These are phyloP conservation scores for Xanthoconium purpureum DNA, from an alignment of 768 basidiomycete species.

Conservation along the genomic window DNA sequence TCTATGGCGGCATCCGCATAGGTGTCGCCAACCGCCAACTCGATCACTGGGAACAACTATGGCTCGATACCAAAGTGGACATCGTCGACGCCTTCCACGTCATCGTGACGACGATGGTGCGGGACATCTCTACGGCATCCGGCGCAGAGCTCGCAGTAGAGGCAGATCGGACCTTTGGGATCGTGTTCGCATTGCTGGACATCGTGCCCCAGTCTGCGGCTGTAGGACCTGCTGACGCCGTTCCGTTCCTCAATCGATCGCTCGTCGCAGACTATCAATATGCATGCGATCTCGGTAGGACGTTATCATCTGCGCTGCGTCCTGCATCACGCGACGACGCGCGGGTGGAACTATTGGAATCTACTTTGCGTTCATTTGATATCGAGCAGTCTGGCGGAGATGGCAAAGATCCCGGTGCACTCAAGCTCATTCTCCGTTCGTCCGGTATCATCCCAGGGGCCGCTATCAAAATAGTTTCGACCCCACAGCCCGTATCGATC, in stretches of 20 bases:
- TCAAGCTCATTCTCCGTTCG: conserved; percentile 62
- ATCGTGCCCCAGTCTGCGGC: conserved; percentile 28
- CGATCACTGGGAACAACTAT: conserved; percentile 69
- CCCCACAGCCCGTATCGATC: conserved; percentile 19
- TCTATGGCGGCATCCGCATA: conserved; percentile 54
- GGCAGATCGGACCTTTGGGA: conserved; percentile 53
- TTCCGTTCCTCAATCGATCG: conserved; percentile 64
- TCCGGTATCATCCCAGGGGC: conserved; percentile 44
- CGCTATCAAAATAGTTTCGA: conserved; percentile 27
- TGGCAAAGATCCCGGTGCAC: conserved; percentile 48
- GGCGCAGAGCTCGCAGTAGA: conserved; percentile 44
- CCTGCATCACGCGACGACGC: conserved; percentile 53
- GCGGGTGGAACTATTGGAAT: conserved; percentile 55
- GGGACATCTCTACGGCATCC: conserved; percentile 43
- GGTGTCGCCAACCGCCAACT: conserved; percentile 30
- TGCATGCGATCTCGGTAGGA: conserved; percentile 54
- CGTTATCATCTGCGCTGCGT: conserved; percentile 44
- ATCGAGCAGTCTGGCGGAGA: conserved; percentile 8
- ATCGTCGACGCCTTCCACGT: conserved; percentile 69
- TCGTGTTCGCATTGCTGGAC: conserved; percentile 58
- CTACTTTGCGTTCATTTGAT: conserved; percentile 44
- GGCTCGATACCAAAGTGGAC: conserved; percentile 71
- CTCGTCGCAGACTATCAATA: conserved; percentile 73
- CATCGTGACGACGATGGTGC: conserved; percentile 48
- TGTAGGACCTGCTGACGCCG: conserved; percentile 23